These are phyloP conservation scores for Aphanomyces astaci DNA, from an alignment of 352 stramenopile genomes.

Conservation along the genomic window DNA sequence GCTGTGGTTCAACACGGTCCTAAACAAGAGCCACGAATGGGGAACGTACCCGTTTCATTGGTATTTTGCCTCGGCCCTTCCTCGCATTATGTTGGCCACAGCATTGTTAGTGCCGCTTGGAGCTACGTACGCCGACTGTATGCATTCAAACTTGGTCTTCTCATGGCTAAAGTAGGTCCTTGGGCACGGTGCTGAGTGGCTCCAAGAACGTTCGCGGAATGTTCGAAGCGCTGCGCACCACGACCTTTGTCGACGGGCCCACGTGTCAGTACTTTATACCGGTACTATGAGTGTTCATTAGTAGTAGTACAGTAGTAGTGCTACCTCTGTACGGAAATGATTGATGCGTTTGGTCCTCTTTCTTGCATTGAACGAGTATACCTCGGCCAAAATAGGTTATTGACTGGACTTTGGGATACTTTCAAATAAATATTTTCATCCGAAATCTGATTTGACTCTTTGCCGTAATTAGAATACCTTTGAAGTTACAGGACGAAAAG, in stretches of 20 bases:
- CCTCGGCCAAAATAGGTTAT: too few species aligned
- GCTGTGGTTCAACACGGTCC: slow-evolving; percentile 93
- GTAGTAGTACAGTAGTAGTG: too few species aligned
- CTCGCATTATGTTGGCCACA: slow-evolving; percentile 79
- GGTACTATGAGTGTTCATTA: too few species aligned
- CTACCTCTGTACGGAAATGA: too few species aligned
- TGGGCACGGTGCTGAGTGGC: neutral
- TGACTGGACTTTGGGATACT: too few species aligned
- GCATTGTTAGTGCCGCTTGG: slow-evolving; percentile 76
- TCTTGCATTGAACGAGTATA: too few species aligned
- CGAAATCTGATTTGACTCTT: too few species aligned
- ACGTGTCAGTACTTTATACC: slow-evolving; percentile 2
- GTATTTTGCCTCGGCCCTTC: slow-evolving; percentile 95
- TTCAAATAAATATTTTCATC: too few species aligned
- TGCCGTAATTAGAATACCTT: too few species aligned
- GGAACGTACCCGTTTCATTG: slow-evolving; percentile 92
- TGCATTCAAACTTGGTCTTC: too few species aligned
- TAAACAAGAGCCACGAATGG: slow-evolving; percentile 97
- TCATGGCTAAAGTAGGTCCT: neutral
- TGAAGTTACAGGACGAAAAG: too few species aligned
- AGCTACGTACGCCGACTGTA: slow-evolving; percentile 55
- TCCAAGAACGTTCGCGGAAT: neutral
- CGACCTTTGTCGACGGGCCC: neutral
- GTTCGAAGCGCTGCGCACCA: neutral
- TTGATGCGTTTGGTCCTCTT: too few species aligned